Evolutionary conservation across 306 rosid species (phyloP).

Genomic region (Benincasa hispida): DNA sequence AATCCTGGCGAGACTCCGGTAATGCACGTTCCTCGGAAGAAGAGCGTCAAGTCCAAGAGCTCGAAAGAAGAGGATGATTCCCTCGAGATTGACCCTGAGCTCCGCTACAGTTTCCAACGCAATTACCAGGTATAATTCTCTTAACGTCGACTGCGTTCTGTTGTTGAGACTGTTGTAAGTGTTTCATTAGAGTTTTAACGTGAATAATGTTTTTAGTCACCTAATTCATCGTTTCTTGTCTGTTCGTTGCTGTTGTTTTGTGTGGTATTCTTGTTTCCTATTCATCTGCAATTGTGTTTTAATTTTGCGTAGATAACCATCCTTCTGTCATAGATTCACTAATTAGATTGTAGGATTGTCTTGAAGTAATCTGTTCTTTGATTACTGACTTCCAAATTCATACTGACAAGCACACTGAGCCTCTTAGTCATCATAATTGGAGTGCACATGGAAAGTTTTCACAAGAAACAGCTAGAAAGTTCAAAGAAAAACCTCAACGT

Average conservation of each 20-base stretch:
- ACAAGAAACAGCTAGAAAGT: background rate
- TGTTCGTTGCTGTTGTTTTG: background rate
- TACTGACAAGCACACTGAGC: background rate
- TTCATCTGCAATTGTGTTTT: background rate
- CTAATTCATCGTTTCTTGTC: background rate
- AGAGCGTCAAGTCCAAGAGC: constrained; percentile 24
- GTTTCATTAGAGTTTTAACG: background rate
- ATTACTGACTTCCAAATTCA: background rate
- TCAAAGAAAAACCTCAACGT: background rate
- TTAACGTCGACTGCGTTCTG: background rate
- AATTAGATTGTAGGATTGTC: background rate
- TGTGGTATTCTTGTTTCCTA: background rate
- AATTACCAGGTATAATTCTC: constrained; percentile 55
- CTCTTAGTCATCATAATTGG: background rate
- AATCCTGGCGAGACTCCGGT: constrained; percentile 47
- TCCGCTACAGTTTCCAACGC: constrained; percentile 94
- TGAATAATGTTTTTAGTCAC: background rate
- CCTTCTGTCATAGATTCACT: background rate
- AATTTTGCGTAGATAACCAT: background rate
- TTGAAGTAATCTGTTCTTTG: background rate
- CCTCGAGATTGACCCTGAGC: constrained; percentile 77
- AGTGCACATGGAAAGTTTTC: background rate
- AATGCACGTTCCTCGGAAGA: constrained; percentile 77
- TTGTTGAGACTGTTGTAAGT: background rate
- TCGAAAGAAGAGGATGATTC: constrained; percentile 29